Evolutionary conservation across 345 rosid genomes (phyloP).

Genomic region (Heritiera littoralis): DNA sequence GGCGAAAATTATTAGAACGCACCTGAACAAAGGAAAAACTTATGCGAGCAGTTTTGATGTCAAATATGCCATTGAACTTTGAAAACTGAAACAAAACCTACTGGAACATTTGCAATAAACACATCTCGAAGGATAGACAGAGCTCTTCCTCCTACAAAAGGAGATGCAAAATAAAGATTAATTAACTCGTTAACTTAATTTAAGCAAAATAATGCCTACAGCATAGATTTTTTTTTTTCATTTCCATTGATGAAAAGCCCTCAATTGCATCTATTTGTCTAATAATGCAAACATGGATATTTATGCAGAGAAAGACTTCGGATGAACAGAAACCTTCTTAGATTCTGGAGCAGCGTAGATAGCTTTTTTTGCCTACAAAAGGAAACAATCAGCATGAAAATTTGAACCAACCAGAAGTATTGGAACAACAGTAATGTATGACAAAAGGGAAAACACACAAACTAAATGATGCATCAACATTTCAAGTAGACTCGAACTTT

Average conservation of each 20-base stretch:
- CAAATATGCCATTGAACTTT: constrained; percentile 1
- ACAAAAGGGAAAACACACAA: neutral
- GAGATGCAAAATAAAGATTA: constrained; percentile 16
- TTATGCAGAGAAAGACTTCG: neutral
- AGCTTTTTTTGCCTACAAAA: constrained; percentile 59
- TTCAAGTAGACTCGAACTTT: neutral
- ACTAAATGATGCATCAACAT: neutral
- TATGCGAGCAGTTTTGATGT: neutral
- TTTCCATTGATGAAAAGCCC: constrained; percentile 10
- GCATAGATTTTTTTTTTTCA: constrained; percentile 21
- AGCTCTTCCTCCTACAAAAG: constrained; percentile 65
- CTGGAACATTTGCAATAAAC: constrained; percentile 90
- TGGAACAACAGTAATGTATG: neutral
- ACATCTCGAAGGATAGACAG: constrained; percentile 62
- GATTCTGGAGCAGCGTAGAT: constrained; percentile 36
- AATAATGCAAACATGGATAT: neutral
- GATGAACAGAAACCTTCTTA: constrained; percentile 48
- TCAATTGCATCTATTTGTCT: neutral
- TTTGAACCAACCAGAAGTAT: constrained; percentile 4
- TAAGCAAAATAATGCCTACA: neutral
- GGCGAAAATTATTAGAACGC: constrained; percentile 62
- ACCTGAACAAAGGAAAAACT: constrained; percentile 47
- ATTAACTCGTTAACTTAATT: neutral
- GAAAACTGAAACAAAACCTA: constrained; percentile 37
- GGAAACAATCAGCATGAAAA: constrained; percentile 10